Base-by-base conservation (phyloP, 768 basidiomycete genomes). In the Auriculariales sp. region DNA sequence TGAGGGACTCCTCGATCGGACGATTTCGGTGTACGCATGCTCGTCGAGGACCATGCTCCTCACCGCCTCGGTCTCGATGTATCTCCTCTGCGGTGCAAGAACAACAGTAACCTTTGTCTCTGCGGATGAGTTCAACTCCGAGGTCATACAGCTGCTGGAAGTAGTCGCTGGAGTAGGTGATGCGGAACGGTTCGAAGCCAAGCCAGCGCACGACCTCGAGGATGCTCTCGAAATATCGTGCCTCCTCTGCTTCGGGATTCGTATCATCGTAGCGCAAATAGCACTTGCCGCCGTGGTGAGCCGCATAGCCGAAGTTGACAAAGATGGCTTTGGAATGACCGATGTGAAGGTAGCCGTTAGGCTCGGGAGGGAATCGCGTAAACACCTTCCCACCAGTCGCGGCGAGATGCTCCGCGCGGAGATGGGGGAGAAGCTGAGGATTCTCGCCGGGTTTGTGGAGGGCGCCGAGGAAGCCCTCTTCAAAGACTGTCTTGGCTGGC, bases 291-390 rank as follows among this genome's bases (percentile, higher is more conserved):
- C 78, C 78, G 61, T 95, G 74, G 63, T 92, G 79, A 12, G 91
- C 90, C 29, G 95, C 95, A 61, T 90, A 99, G n/a, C 95, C 95
- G 63, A 98, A 99, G 64, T 93, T 87, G 53, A 98, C 81, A 58
- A 95, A 94, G 59, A 99, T 97, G 2, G 95, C 94, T 62, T 99
- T 99, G 46, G 93, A 97, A 61, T 99, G 95, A 2, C 94, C 94
- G 56, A 90, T 83, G 58, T 91, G 95, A 33, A 98, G 73, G 66
- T 77, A 98, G 11, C 95, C 95, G 61, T 99, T 99, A 3, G 95
- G 95, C 66, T 99, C 95, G 2, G 95, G 95, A 24, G 95, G 95
- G 67, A 99, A 99, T 32, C 95, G 88, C 10, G 95, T 99, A 69
- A 82, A 83, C 3, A 98, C 93, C 46, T 76, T 69, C 6, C 91